Conservation (phyloP, 441 rosid species). For the Erodium chrysanthum region DNA sequence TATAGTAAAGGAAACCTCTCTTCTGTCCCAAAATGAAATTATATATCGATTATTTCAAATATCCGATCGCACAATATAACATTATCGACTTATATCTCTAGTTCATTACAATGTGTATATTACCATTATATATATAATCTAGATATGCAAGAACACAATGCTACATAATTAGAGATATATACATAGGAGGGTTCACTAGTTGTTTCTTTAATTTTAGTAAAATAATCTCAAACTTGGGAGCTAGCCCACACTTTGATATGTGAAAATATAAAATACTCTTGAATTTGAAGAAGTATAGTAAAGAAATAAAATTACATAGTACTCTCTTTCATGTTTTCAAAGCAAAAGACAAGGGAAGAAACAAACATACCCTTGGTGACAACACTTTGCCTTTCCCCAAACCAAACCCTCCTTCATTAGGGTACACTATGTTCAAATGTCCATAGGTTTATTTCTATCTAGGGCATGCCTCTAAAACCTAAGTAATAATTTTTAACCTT, state of each 20-base stretch:
- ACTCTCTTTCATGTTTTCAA: slow-evolving; percentile 11
- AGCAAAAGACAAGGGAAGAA: slow-evolving; percentile 34
- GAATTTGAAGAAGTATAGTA: background rate
- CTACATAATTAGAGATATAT: no score
- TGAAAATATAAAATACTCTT: background rate
- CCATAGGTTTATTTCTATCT: slow-evolving; percentile 10
- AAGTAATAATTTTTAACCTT: background rate
- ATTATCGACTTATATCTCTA: no score
- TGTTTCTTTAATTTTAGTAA: no score
- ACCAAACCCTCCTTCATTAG: background rate
- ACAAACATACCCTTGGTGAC: slow-evolving; percentile 54
- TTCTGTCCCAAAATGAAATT: no score
- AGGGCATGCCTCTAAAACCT: background rate
- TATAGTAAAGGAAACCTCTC: no score
- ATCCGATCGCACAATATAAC: no score
- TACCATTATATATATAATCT: no score
- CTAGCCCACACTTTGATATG: background rate
- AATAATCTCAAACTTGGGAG: background rate
- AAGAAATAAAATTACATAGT: no score
- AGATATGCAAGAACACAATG: no score
- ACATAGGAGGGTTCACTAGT: no score
- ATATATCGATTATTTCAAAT: no score
- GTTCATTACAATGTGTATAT: no score
- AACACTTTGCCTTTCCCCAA: slow-evolving; percentile 48
- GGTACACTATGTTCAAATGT: background rate